A percentile compares a stretch with the other conserved stretches of the same genome.
Conservation (phyloP, 225 moss, liverwort and hornwort species). For the Rhytidiadelphus loreus region DNA sequence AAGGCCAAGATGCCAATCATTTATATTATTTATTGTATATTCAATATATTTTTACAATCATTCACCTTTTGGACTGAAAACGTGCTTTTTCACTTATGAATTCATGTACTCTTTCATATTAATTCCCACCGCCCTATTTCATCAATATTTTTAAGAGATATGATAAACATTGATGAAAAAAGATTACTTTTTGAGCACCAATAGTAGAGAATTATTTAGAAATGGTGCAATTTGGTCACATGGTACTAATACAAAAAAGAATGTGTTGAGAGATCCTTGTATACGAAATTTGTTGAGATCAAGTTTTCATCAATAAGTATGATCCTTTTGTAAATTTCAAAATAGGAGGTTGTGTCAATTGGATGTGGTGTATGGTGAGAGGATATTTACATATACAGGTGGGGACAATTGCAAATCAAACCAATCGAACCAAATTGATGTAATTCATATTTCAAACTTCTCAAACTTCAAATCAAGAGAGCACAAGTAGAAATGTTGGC, state of each 20-base stretch:
- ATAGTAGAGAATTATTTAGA: background rate
- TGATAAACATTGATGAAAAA: too few relatives aligned
- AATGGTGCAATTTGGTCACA: background rate
- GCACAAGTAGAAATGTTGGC: background rate
- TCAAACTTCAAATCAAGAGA: background rate
- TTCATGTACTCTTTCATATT: too few relatives aligned
- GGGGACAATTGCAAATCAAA: background rate
- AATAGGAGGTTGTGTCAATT: background rate
- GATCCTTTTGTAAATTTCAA: background rate
- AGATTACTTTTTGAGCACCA: background rate
- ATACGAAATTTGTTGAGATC: background rate
- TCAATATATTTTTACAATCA: too few relatives aligned
- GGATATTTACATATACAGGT: background rate
- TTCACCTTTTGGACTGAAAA: background rate
- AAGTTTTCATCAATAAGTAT: too few relatives aligned
- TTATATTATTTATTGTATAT: background rate
- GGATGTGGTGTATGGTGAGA: too few relatives aligned
- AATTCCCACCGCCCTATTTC: background rate
- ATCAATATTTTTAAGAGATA: background rate
- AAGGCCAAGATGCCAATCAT: background rate
- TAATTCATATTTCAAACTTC: too few relatives aligned
- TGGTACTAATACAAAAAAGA: too few relatives aligned
- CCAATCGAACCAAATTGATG: accelerated
- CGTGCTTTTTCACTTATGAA: background rate
- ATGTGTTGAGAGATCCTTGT: too few relatives aligned